Evolutionary conservation across 176 grass and related monocot species (phyloP), one percentile per base, ranked within the genome.

Genomic region (Ensete ventricosum): DNA sequence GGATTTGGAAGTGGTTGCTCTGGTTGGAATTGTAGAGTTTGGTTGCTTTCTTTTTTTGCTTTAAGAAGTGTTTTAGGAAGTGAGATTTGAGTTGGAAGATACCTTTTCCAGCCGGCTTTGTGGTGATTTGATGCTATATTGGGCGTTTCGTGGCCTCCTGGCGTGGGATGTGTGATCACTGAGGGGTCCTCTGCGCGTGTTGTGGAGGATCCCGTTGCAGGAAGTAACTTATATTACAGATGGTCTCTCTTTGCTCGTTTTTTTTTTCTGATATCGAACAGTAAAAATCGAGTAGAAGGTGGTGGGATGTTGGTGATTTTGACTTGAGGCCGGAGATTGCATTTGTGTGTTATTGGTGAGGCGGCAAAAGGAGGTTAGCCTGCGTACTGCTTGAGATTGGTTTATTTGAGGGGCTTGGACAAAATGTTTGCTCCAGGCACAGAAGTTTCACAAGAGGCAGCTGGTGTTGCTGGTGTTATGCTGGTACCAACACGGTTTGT

Each of bases 151-250:
- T n/a, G 20, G 29, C 75, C 27, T 62, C 14, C 76, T 49, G 1
- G 52, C 43, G 51, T 81, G 57, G n/a, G 78, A 83, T 77, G 82
- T 82, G 70, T 93, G 88, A 99, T 89, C 83, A 79, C 75, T 82
- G 86, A 81, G 88, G 82, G 81, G 76, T 76, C 88, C 85, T 88
- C 85, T 67, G 63, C 76, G 67, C 73, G 52, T 76, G 78, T 78
- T 67, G 75, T 87, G 76, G 85, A 91, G 90, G 94, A 82, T 87
- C 86, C 94, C 88, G 82, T 85, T 82, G 85, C 83, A 74, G 76
- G 62, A 80, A 62, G 65, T 55, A 76, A 29, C 67, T 81, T 67
- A 54, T 77, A 71, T 81, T 90, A 87, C 88, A 75, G 65, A 20
- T 77, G 14, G 69, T 27, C 24, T 69, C 34, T 72, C 72, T 71